phyloP scores from a whole-genome alignment of 177 flowering plant genomes.

The Vitis hybrid region DNA sequence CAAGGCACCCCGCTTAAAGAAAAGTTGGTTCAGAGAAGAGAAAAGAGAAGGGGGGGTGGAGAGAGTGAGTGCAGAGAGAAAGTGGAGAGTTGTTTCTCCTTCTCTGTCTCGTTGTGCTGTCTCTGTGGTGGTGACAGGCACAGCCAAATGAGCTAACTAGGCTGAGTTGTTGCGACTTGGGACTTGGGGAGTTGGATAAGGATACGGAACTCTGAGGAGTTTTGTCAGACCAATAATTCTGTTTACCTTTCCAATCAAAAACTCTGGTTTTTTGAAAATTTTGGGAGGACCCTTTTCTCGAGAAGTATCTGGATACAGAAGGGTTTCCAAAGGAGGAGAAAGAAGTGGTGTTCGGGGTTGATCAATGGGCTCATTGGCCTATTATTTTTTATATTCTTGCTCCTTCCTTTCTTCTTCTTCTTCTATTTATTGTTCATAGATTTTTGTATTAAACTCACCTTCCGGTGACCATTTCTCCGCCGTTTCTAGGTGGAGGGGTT shows the following conservation, averaged over 20 bases:
- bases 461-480: conserved; percentile 7
- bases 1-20: conserved; percentile 12
- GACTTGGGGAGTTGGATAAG: conserved; percentile 28
- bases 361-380: neutral
- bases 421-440: neutral
- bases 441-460: conserved; percentile 3
- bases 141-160: conserved; percentile 4
- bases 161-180: neutral
- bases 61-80: too few species aligned
- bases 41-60: neutral
- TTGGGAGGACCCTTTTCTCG: neutral
- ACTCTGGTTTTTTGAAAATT: conserved; percentile 9
- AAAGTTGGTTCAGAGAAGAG: conserved; percentile 10
- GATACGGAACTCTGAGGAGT: conserved; percentile 32
- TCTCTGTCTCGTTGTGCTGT: neutral
- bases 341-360: conserved; percentile 5
- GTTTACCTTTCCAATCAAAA: conserved; percentile 26
- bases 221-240: conserved; percentile 21
- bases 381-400: neutral
- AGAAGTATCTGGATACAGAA: neutral
- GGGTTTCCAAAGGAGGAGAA: neutral
- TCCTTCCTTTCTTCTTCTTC: neutral
- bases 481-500: conserved; percentile 9
- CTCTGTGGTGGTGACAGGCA: conserved; percentile 4
- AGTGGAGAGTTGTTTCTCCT: too few species aligned